phyloP scores from a whole-genome alignment of 139 green algal species.

The Limnomonas spitsbergensis region DNA sequence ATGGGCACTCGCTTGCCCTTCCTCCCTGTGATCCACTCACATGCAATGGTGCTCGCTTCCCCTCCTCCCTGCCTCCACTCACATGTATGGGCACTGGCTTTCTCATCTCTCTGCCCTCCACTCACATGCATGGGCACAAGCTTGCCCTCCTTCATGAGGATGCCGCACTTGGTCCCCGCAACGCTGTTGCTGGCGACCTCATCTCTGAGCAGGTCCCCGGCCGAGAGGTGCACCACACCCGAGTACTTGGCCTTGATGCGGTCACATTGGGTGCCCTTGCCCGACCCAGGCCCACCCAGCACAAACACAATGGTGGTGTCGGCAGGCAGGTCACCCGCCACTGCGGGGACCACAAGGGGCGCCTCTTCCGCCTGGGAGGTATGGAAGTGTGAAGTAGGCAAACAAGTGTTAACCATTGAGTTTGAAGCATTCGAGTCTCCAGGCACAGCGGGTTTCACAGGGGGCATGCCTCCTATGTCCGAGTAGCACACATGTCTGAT shows the following conservation, averaged over 20 bases:
- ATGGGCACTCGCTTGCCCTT: too few relatives aligned
- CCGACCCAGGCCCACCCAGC: constrained; percentile 43
- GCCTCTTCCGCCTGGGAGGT: background rate
- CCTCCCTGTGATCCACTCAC: too few relatives aligned
- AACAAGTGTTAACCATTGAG: too few relatives aligned
- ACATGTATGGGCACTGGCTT: too few relatives aligned
- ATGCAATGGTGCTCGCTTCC: too few relatives aligned
- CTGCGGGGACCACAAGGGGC: constrained; percentile 25
- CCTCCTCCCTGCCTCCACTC: too few relatives aligned
- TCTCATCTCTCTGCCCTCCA: too few relatives aligned
- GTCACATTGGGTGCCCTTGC: constrained; percentile 52
- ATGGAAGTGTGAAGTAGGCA: too few relatives aligned
- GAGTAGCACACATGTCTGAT: too few relatives aligned
- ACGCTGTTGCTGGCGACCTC: constrained; percentile 65
- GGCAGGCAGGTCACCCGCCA: constrained; percentile 25
- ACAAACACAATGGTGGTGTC: constrained; percentile 47
- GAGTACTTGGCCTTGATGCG: constrained; percentile 33
- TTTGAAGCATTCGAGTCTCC: too few relatives aligned
- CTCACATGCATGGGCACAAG: constrained; percentile 72
- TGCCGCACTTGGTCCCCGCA: constrained; percentile 53
- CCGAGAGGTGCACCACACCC: constrained; percentile 48
- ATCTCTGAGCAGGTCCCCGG: constrained; percentile 71
- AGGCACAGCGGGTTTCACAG: too few relatives aligned
- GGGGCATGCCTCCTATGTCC: too few relatives aligned
- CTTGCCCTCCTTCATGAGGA: constrained; percentile 79